These are phyloP conservation scores for Solanum rostratum DNA, from an alignment of 257 asterid genomes.

Conservation along the genomic window DNA sequence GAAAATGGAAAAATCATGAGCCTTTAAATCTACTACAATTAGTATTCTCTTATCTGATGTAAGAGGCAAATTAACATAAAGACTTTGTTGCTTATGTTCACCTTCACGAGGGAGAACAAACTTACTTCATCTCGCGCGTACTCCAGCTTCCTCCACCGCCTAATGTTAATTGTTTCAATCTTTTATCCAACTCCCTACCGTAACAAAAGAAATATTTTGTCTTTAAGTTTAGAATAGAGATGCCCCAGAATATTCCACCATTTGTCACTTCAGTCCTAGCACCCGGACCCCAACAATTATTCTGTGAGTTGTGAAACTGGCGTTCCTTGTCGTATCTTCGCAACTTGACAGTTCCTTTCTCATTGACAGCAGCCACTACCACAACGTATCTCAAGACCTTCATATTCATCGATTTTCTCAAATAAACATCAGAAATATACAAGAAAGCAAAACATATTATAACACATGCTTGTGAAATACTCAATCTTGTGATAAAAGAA, in stretches of 20 bases:
- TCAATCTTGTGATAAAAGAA: background rate
- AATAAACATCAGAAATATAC: no score
- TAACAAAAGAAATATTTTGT: background rate
- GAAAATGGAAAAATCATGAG: no score
- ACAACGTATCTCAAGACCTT: constrained; percentile 15
- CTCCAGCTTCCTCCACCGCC: constrained; percentile 70
- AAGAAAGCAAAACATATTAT: background rate
- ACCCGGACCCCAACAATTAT: no score
- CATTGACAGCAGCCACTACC: background rate
- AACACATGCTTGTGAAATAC: background rate
- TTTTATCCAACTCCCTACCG: constrained; percentile 75
- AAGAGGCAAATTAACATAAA: background rate
- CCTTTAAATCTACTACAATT: no score
- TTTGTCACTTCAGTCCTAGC: no score
- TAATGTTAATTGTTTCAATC: constrained; percentile 47
- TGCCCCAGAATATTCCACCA: no score
- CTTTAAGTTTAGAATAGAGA: background rate
- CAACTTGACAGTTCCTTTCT: background rate
- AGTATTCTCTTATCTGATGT: background rate
- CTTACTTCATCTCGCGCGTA: constrained; percentile 59
- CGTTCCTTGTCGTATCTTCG: background rate
- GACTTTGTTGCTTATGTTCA: background rate
- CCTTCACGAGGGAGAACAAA: constrained; percentile 3
- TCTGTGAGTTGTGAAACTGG: no score
- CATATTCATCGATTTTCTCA: background rate